phyloP scores from a whole-genome alignment of 306 rosid genomes.

The Cercis canadensis region DNA sequence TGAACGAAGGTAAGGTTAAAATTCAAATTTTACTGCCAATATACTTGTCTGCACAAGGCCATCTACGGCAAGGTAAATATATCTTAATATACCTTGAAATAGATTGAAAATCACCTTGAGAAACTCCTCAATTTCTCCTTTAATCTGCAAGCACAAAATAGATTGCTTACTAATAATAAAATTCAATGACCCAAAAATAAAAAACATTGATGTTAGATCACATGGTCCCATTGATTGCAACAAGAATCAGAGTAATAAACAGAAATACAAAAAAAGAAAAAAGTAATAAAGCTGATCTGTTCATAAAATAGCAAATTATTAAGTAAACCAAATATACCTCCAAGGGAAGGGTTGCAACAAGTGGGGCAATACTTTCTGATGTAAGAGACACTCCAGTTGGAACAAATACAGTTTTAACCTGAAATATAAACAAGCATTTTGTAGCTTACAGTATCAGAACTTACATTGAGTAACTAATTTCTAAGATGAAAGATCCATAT shows the following conservation, averaged over 20 bases:
- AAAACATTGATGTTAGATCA: too few relatives aligned
- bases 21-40: constrained; percentile 1
- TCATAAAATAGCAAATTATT: constrained; percentile 13
- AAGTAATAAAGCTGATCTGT: constrained; percentile 5
- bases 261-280: constrained; percentile 10
- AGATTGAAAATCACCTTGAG: constrained; percentile 66
- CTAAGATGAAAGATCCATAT: constrained; percentile 6
- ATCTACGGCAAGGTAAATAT: constrained; percentile 4
- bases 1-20: constrained; percentile 10
- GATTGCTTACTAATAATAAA: constrained; percentile 9
- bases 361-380: constrained; percentile 80
- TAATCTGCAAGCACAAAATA: constrained; percentile 56
- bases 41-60: constrained; percentile 17
- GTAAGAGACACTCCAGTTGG: constrained; percentile 80
- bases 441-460: constrained; percentile 17
- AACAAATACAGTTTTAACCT: constrained; percentile 87
- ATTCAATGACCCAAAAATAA: background rate
- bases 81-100: constrained; percentile 67
- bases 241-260: background rate
- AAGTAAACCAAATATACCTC: constrained; percentile 62
- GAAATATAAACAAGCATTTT: constrained; percentile 42
- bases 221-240: too few relatives aligned
- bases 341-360: constrained; percentile 90
- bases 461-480: constrained; percentile 5
- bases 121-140: constrained; percentile 79